Percentiles rank a stretch among this genome's conserved stretches.
phyloP scores from a whole-genome alignment of 371 early-diverging fungal genomes.

The Lichtheimia ramosa region DNA sequence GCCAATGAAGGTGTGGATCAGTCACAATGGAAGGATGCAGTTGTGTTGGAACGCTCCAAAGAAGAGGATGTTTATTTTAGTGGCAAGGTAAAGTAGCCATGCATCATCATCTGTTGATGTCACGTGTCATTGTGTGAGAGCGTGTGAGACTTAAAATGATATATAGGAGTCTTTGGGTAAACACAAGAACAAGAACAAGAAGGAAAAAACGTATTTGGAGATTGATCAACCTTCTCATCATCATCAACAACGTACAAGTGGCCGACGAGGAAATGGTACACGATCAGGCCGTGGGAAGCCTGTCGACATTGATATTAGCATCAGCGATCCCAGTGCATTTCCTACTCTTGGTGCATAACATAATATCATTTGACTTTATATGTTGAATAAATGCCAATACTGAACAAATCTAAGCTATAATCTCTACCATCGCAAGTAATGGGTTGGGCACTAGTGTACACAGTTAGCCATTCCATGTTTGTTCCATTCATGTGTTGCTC shows the following conservation, averaged over 20 bases:
- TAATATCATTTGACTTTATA: too few relatives aligned
- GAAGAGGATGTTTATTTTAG: conserved; percentile 59
- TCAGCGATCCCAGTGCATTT: conserved; percentile 73
- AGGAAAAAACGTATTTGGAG: conserved; percentile 28
- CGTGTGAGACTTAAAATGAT: too few relatives aligned
- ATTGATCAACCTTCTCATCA: conserved; percentile 20
- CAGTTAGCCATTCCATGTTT: too few relatives aligned
- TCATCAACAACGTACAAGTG: conserved; percentile 12
- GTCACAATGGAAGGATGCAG: conserved; percentile 72
- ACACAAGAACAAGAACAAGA: conserved; percentile 34
- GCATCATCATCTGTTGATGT: too few relatives aligned
- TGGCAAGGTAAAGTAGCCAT: conserved; percentile 39
- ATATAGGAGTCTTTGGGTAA: conserved; percentile 8
- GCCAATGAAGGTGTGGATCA: conserved; percentile 81
- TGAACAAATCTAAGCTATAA: neutral
- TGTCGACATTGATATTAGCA: conserved; percentile 52
- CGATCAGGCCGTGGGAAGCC: conserved; percentile 37
- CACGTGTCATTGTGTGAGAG: too few relatives aligned
- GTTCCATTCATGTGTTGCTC: neutral
- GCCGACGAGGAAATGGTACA: conserved; percentile 14
- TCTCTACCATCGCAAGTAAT: conserved; percentile 19
- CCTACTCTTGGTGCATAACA: conserved; percentile 68
- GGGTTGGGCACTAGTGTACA: conserved; percentile 18
- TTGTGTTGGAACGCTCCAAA: conserved; percentile 61
- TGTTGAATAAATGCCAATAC: too few relatives aligned